Percentiles rank a stretch among this genome's conserved stretches.
Conservation (phyloP, 2,329 filamentous ascomycete species). For the Grosmannia penicillata region DNA sequence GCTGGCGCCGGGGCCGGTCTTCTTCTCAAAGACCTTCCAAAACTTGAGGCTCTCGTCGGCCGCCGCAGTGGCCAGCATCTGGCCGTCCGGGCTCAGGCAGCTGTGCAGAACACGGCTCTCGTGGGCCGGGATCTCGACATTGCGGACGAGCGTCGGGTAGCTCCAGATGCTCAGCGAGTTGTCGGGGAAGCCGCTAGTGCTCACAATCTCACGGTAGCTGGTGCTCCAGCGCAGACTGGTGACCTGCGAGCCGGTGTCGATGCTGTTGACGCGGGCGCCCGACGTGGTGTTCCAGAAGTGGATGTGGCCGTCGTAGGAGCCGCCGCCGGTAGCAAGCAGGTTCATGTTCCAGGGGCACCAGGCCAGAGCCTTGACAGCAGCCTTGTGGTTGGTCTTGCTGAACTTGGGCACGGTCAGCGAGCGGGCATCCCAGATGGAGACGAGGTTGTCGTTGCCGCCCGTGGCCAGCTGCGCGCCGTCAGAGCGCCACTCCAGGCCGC, state of each 20-base stretch:
- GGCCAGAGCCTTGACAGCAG: conserved; percentile 91
- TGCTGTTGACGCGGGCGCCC: conserved; percentile 94
- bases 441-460: conserved; percentile 96
- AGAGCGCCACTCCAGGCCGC: conserved; percentile 92
- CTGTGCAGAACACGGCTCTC: conserved; percentile 95
- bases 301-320: conserved; percentile 93
- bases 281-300: conserved; percentile 99
- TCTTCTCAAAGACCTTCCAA: conserved; percentile 99
- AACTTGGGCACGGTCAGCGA: conserved; percentile 91
- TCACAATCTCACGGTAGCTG: conserved; percentile 94
- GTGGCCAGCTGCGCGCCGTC: conserved; percentile 95
- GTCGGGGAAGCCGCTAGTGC: conserved; percentile 95
- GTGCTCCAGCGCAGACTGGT: conserved; percentile 94
- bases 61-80: conserved; percentile 83
- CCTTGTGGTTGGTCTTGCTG: conserved; percentile 99
- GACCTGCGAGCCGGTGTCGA: conserved; percentile 95
- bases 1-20: conserved; percentile 57
- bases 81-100: conserved; percentile 90
- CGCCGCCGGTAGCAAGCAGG: conserved; percentile 88
- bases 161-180: conserved; percentile 99
- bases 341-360: conserved; percentile 99
- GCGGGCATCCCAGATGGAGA: conserved; percentile 97
- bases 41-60: conserved; percentile 98
- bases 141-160: conserved; percentile 93
- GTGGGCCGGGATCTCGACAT: conserved; percentile 93